Base-by-base conservation (phyloP, 805 yeast species). In the Nakazawaea ishiwadae region DNA sequence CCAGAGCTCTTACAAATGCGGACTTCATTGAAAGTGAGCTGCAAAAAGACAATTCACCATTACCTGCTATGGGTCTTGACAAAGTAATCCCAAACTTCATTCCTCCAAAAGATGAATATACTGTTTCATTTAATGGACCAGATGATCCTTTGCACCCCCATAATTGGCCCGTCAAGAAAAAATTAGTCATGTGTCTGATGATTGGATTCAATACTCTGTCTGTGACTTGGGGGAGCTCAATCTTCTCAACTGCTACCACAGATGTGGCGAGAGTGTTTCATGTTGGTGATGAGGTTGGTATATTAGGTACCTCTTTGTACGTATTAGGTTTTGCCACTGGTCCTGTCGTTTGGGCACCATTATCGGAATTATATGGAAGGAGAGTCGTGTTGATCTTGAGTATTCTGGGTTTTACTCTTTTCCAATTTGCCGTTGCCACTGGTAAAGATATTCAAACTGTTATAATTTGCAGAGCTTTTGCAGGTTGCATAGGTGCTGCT, bases 251-350 rank as follows among this genome's bases (percentile, higher is more conserved):
- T 21, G 84, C 81, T 4, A 66, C 77, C 9, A 53, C 60, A 0
- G 71, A 60, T 16, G 53, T 88, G 24, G 59, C 73, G 48, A 63
- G 49, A 37, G 61, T 70, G 30, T 90, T 60, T 60, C 75, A 75
- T 44, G 78, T 90, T 36, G 81, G 84, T 31, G 47, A 54, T 5
- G 84, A 79, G 9, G 90, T 80, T n/a, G 82, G 84, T 11, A 73
- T 85, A 17, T 69, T 91, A 35, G 84, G 87, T 43, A 73, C 88
- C 8, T 79, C 96, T 0, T 68, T 89, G 19, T 90, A 77, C 53
- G 96, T 90, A n/a, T 60, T 88, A 31, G 98, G 97, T 9, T 91
- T 89, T 62, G 97, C 96, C 1, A 73, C 87, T 1, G 96, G 97
- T 15, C 98, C 98, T 3, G 68, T 90, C 38, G 54, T 87, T 28